Base-by-base conservation (phyloP, 176 grass and related monocot genomes). In the Chrysopogon serrulatus region DNA sequence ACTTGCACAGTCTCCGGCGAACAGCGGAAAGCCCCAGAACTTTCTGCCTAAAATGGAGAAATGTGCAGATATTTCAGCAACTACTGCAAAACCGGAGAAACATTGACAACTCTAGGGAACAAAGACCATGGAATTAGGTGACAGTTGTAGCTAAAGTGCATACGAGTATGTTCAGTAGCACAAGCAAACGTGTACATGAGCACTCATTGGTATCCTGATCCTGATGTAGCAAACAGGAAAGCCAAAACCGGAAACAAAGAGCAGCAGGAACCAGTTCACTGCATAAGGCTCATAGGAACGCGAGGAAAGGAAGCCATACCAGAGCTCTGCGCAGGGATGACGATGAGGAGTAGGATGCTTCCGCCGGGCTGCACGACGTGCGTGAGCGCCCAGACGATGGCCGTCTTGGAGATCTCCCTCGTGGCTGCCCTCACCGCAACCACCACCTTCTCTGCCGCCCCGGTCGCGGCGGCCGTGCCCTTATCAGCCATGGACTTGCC, bases 321-420 rank as follows among this genome's bases (percentile, higher is more conserved):
- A 48, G 97, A 92, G 89, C 83, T 91, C n/a, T 92, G 97, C 1
- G 87, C 36, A 47, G 93, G 93, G 73, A 96, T 78, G 64, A 99
- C 87, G 45, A 92, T 88, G 12, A 99, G 86, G 68, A 99, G 90
- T 70, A 92, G 77, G 88, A 99, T 96, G 66, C 81, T 94, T 71
- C 92, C 91, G 0, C 97, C 97, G 6, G 93, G 91, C 70, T 96
- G 97, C 84, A 96, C 97, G 15, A 99, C 97, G 54, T 99, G 93
- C 33, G 91, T 94, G 66, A 99, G 68, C 70, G 97, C 93, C 97
- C 97, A 99, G 56, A 96, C 81, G 44, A 99, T 89, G 76, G 96
- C 96, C 8, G 91, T 96, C 85, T 87, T 93, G 23, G 96, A 92
- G 86, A 99, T 99, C 70, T 96, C 96, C 82, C 91, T 93, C 1